Evolutionary conservation across 1,284 basidiomycete genomes (phyloP).

Genomic region (Cutaneotrichosporon dermatis): DNA sequence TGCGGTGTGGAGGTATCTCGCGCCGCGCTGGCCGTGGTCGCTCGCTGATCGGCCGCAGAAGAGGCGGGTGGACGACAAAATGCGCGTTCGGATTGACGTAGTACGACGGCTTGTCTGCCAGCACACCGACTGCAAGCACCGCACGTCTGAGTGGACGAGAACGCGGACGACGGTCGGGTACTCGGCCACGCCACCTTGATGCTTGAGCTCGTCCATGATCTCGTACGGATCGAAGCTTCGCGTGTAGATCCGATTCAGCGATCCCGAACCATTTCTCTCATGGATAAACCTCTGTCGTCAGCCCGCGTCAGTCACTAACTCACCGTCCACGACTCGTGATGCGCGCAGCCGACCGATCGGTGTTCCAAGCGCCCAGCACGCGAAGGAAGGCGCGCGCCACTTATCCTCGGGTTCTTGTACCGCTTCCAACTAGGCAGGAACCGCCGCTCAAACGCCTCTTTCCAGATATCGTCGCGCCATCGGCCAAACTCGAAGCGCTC

Average conservation of each 20-base stretch:
- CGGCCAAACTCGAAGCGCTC: slow-evolving; percentile 36
- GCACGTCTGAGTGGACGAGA: slow-evolving; percentile 39
- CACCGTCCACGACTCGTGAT: slow-evolving; percentile 45
- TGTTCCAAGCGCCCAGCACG: slow-evolving; percentile 36
- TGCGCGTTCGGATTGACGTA: slow-evolving; percentile 45
- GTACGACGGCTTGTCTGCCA: slow-evolving; percentile 28
- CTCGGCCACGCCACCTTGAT: slow-evolving; percentile 36
- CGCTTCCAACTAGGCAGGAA: slow-evolving; percentile 43
- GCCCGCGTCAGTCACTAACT: slow-evolving; percentile 3
- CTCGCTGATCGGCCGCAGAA: slow-evolving; percentile 21
- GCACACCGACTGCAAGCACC: slow-evolving; percentile 40
- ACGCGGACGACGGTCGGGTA: slow-evolving; percentile 39
- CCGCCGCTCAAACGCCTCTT: slow-evolving; percentile 37
- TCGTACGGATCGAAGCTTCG: slow-evolving; percentile 42
- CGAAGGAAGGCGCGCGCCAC: slow-evolving; percentile 43
- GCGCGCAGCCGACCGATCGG: slow-evolving; percentile 37
- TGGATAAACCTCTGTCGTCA: slow-evolving; percentile 42
- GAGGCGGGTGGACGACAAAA: slow-evolving; percentile 41
- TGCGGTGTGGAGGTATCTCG: background rate
- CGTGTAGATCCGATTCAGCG: slow-evolving; percentile 43
- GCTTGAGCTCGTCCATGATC: slow-evolving; percentile 44
- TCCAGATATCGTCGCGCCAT: slow-evolving; percentile 36
- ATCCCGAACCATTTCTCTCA: slow-evolving; percentile 42
- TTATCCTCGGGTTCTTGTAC: slow-evolving; percentile 33
- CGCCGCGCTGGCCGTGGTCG: background rate